These are phyloP conservation scores for Fusarium goolgardi DNA, from an alignment of 2,329 filamentous ascomycete species.

Conservation along the genomic window DNA sequence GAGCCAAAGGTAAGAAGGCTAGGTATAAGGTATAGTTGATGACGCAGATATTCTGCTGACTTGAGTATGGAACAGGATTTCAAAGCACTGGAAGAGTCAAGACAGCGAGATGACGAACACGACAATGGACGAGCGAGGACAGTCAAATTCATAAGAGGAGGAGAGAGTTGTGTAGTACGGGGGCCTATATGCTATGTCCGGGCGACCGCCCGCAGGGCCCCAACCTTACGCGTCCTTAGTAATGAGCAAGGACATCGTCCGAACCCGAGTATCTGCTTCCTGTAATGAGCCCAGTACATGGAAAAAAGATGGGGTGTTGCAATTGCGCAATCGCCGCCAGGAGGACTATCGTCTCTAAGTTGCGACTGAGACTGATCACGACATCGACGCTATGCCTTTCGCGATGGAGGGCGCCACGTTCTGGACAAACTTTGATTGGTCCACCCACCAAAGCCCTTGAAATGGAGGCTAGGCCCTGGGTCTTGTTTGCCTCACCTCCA, in stretches of 20 bases:
- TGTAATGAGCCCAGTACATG: conserved; percentile 39
- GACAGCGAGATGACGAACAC: conserved; percentile 39
- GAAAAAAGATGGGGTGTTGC: conserved; percentile 46
- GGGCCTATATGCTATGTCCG: conserved; percentile 46
- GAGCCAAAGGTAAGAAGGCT: conserved; percentile 19
- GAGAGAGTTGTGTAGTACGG: conserved; percentile 34
- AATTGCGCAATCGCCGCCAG: conserved; percentile 55
- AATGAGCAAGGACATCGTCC: conserved; percentile 42
- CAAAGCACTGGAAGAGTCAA: conserved; percentile 37
- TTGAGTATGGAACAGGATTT: conserved; percentile 32
- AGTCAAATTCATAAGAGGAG: conserved; percentile 44
- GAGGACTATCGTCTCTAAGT: conserved; percentile 46
- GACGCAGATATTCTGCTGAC: conserved; percentile 44
- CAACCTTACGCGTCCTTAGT: conserved; percentile 44
- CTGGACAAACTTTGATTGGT: conserved; percentile 53
- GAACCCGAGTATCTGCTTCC: conserved; percentile 37
- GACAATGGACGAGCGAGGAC: conserved; percentile 34
- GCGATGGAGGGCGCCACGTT: conserved; percentile 52
- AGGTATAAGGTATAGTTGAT: conserved; percentile 34
- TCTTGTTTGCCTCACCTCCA: conserved; percentile 43
- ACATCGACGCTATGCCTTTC: conserved; percentile 65
- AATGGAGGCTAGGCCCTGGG: conserved; percentile 42
- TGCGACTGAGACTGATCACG: conserved; percentile 59
- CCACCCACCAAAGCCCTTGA: conserved; percentile 32
- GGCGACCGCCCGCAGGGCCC: conserved; percentile 46